Evolutionary conservation across 129 eudicot genomes (phyloP), one percentile per base, ranked within the genome.

Genomic region (Centaurea solstitialis): DNA sequence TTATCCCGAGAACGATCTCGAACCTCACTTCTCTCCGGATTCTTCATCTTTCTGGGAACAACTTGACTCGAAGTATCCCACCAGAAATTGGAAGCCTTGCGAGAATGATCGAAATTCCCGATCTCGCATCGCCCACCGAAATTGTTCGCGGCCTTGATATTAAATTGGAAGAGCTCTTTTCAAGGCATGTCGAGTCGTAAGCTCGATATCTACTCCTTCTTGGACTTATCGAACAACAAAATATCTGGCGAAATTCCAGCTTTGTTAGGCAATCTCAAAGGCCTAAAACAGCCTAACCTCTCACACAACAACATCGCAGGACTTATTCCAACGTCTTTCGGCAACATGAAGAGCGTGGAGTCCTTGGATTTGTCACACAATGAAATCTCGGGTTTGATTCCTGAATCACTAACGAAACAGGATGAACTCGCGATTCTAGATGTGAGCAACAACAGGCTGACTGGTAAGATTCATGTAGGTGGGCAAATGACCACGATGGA

Each of bases 31-130:
- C 22, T 22, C 86, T 87, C 22, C 86, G 69, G 2, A 83, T 89
- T 33, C 86, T 89, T 33, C 90, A 89, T 73, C 70, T 89, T 17
- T 86, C 90, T 0, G 18, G 11, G 61, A 89, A 89, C 69, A 79
- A 45, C 13, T 43, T 88, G 41, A 69, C 17, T 0, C 85, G 83
- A 62, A 81, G 74, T 76, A 81, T 86, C 10, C 90, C 89, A 5
- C 1, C 43, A 0, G 83, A 50, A 18, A 17, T 88, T 0, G 86
- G 82, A 69, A 77, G 65, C 35, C 78, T 88, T 2, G 9, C 1
- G 5, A 79, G 85, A 64, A 81, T 84, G 93, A 75, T 81, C 10
- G 38, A 40, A 35, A 76, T 76, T 3, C 83, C 85, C 8, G 3
- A 37, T 8, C 2, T 33, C 37, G 37, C 37, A 33, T 33, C 37